phyloP scores from a whole-genome alignment of 495 filamentous ascomycete genomes.

The Penicillium paradoxum region DNA sequence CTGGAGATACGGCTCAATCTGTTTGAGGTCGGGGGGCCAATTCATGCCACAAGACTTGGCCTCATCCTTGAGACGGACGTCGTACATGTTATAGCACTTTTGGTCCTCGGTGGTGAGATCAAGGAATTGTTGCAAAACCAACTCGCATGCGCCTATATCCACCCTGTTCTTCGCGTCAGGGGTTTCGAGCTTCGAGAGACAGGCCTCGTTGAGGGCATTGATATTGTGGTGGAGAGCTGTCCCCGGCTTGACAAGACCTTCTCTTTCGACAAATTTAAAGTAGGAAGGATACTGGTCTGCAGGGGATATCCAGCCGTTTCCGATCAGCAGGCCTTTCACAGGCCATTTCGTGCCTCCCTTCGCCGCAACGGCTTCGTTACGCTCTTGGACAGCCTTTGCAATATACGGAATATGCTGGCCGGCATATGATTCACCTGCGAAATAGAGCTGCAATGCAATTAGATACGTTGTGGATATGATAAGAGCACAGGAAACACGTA shows the following conservation, averaged over 20 bases:
- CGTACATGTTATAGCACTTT: slow-evolving; percentile 89
- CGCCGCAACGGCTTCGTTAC: slow-evolving; percentile 51
- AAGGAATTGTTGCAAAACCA: slow-evolving; percentile 65
- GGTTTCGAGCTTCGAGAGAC: slow-evolving; percentile 50
- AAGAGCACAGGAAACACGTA: slow-evolving; percentile 42
- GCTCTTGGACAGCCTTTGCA: slow-evolving; percentile 76
- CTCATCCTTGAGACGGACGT: slow-evolving; percentile 72
- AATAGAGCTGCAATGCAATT: slow-evolving; percentile 64
- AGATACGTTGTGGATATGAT: slow-evolving; percentile 17
- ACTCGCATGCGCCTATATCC: slow-evolving; percentile 66
- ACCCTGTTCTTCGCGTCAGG: slow-evolving; percentile 54
- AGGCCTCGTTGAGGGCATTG: slow-evolving; percentile 65
- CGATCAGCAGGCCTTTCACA: slow-evolving; percentile 83
- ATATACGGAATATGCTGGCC: slow-evolving; percentile 98
- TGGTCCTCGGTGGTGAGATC: slow-evolving; percentile 50
- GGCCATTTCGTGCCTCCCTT: slow-evolving; percentile 56
- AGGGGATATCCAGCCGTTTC: slow-evolving; percentile 95
- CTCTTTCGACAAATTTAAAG: slow-evolving; percentile 69
- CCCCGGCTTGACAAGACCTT: slow-evolving; percentile 63
- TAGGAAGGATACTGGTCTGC: slow-evolving; percentile 88
- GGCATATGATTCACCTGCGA: slow-evolving; percentile 94
- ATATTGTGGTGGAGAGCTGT: slow-evolving; percentile 59
- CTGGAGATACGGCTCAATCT: slow-evolving; percentile 79
- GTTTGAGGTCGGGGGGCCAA: slow-evolving; percentile 81
- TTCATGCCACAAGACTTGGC: slow-evolving; percentile 80